These are phyloP conservation scores for Pseudognaphalium luteoalbum DNA, from an alignment of 129 eudicot genomes.

Conservation along the genomic window DNA sequence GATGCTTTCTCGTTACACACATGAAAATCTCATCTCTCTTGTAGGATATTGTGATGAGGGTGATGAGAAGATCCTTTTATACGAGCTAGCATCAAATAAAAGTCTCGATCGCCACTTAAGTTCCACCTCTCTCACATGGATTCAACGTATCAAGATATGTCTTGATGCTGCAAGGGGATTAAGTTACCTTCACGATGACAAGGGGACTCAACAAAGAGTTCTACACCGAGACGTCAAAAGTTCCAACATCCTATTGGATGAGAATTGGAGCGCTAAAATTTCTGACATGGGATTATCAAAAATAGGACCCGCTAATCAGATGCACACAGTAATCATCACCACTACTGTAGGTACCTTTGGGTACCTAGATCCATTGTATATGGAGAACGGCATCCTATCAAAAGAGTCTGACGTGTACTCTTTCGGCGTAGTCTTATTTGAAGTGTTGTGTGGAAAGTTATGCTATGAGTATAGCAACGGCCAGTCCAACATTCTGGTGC, in stretches of 20 bases:
- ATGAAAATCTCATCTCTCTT: neutral
- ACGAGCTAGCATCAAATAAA: neutral
- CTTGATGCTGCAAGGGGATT: neutral
- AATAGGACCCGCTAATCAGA: neutral
- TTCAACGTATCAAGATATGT: neutral
- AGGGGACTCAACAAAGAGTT: neutral
- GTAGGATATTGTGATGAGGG: neutral
- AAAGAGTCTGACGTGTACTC: conserved; percentile 4
- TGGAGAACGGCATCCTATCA: neutral
- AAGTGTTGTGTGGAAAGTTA: conserved; percentile 3
- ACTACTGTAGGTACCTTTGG: neutral
- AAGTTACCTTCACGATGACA: neutral
- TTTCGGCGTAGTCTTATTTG: conserved; percentile 8
- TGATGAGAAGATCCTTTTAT: neutral
- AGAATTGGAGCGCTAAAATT: neutral
- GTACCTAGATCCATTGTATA: neutral
- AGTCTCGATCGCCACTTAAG: neutral
- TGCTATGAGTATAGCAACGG: neutral
- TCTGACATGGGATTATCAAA: neutral
- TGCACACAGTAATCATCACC: neutral
- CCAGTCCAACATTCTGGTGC: neutral
- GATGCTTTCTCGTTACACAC: neutral
- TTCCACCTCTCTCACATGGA: neutral
- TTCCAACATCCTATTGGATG: neutral
- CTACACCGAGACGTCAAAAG: neutral